Evolutionary conservation across 176 grass and related monocot genomes (phyloP).

Genomic region (Oropetium thomaeum): DNA sequence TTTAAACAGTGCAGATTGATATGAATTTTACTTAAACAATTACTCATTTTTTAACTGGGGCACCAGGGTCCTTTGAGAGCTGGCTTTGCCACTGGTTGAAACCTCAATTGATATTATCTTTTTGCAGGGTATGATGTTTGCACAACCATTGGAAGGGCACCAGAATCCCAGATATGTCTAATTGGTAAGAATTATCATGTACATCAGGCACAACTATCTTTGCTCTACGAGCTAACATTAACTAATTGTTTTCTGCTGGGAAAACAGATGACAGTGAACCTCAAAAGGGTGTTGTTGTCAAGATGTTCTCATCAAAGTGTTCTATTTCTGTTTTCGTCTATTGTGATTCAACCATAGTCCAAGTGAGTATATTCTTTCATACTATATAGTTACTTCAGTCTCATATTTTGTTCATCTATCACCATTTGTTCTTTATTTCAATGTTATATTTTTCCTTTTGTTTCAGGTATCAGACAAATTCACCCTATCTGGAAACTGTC

Average conservation of each 20-base stretch:
- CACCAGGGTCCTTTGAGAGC: too few relatives aligned
- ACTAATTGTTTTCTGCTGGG: conserved; percentile 22
- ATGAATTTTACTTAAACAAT: too few relatives aligned
- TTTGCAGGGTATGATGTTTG: conserved; percentile 84
- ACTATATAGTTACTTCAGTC: conserved; percentile 17
- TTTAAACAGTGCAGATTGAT: too few relatives aligned
- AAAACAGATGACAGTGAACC: conserved; percentile 69
- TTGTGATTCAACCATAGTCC: conserved; percentile 64
- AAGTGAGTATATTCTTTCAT: conserved; percentile 51
- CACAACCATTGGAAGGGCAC: conserved; percentile 56
- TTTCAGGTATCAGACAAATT: conserved; percentile 62
- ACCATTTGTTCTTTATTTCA: conserved; percentile 3
- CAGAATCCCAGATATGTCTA: conserved; percentile 54
- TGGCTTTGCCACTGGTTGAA: too few relatives aligned
- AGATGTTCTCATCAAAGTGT: conserved; percentile 72
- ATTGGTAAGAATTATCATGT: conserved; percentile 50
- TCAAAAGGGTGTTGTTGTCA: conserved; percentile 71
- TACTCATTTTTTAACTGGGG: too few relatives aligned
- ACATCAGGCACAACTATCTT: conserved; percentile 6
- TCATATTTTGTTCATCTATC: conserved; percentile 8
- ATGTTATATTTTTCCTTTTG: conserved; percentile 1
- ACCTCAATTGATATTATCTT: conserved; percentile 12
- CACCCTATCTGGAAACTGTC: conserved; percentile 58
- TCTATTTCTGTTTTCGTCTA: conserved; percentile 74
- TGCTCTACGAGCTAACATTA: conserved; percentile 10